Evolutionary conservation across 345 rosid species (phyloP), one percentile per base, ranked within the genome.

Genomic region (Sisymbrium altissimum): DNA sequence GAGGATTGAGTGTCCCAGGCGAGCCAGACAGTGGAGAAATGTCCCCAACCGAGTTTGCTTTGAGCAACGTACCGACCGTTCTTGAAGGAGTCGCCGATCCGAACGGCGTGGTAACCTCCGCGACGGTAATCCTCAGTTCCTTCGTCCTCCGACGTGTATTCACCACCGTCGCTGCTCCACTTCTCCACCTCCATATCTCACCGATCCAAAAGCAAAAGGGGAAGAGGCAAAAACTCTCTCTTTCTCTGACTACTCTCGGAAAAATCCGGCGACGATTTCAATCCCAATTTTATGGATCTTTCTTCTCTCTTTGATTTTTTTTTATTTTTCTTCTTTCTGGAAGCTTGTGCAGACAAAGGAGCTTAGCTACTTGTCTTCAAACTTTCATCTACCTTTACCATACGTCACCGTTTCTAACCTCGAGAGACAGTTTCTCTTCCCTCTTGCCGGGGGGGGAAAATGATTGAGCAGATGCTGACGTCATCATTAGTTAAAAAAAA

Each of bases 1-100:
- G 85, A 85, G 70, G 52, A 79, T 27, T 81, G 91, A 64, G 84
- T 82, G 56, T 94, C 98, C 95, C 97, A 91, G 53, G 98, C 86
- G 57, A 94, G 98, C 98, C 99, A 89, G 29, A 95, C 97, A 32
- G 97, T 95, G 49, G 97, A 91, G 84, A 92, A 95, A 81, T 95
- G 97, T 10, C 96, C 97, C 97, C 99, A 95, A 1, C 97, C 97
- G 43, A 95, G 97, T 86, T 91, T 94, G 45, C 80, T 81, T 79
- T 89, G 98, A 46, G 88, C 90, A 50, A 91, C 92, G 64, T 94
- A 91, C 38, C 87, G 83, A 2, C 92, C 96, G 71, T 86, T 85
- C 77, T 89, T 94, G 80, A 91, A 94, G 5, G 88, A 71, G 66
- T 94, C 98, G 1, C 97, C 98, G 35, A 91, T 76, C 53, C 80